phyloP scores from a whole-genome alignment of 257 asterid species.

The Mitragyna speciosa region DNA sequence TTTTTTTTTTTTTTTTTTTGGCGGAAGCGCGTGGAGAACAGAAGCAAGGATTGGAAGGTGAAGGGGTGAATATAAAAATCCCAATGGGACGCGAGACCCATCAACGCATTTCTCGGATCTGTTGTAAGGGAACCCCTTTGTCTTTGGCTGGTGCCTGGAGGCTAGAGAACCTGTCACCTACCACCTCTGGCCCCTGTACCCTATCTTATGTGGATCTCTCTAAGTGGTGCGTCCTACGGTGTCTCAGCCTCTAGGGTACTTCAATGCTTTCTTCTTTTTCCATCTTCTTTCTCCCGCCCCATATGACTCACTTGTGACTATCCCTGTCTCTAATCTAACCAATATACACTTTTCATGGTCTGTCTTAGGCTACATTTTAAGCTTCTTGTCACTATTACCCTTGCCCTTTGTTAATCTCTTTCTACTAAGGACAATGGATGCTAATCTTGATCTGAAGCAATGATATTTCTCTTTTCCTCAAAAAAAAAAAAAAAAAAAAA shows the following conservation, averaged over 20 bases:
- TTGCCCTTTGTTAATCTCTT: background rate
- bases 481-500: too few relatives aligned
- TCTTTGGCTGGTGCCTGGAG: constrained; percentile 26
- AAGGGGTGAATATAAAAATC: background rate
- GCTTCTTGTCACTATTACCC: background rate
- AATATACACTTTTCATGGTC: background rate
- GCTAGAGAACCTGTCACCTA: background rate
- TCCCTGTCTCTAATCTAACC: background rate
- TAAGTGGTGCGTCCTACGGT: constrained; percentile 29
- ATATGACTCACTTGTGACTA: background rate
- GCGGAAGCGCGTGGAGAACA: constrained; percentile 18
- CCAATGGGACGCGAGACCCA: constrained; percentile 31
- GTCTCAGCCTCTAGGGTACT: too few relatives aligned
- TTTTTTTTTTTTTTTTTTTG: too few relatives aligned
- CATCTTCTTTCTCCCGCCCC: background rate
- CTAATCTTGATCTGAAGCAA: too few relatives aligned
- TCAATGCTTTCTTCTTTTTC: background rate
- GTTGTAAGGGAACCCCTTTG: constrained; percentile 43
- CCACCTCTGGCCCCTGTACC: background rate
- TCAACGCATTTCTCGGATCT: constrained; percentile 86
- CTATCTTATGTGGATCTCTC: background rate
- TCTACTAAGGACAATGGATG: background rate
- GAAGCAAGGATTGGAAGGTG: background rate
- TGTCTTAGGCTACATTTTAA: background rate
- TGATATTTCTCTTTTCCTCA: too few relatives aligned